Percentiles rank a stretch among this genome's conserved stretches.
These are phyloP conservation scores for Citrullus amarus DNA, from an alignment of 306 rosid genomes.

Conservation along the genomic window DNA sequence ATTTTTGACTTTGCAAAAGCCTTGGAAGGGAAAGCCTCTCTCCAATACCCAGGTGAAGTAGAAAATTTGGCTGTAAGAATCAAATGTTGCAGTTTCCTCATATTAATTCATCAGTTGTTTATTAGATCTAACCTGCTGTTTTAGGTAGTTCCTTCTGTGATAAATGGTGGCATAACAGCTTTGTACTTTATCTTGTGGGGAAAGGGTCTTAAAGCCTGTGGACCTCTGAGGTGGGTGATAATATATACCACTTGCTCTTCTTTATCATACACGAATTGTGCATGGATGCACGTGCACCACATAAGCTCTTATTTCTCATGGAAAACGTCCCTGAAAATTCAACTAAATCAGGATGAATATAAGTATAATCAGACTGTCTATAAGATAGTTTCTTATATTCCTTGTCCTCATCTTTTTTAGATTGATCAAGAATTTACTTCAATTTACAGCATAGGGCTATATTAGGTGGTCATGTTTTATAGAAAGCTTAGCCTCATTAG, in stretches of 20 bases:
- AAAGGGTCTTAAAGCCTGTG: constrained; percentile 94
- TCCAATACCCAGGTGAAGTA: constrained; percentile 67
- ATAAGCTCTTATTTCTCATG: background rate
- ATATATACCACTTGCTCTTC: constrained; percentile 5
- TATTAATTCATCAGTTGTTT: constrained; percentile 9
- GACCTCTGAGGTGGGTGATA: constrained; percentile 75
- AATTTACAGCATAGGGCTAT: background rate
- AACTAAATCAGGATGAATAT: background rate
- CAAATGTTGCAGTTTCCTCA: background rate
- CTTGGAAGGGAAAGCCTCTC: constrained; percentile 97
- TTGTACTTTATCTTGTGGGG: constrained; percentile 88
- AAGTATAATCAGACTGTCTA: background rate
- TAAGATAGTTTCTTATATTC: background rate
- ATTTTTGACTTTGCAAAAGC: constrained; percentile 81
- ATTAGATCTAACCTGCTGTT: constrained; percentile 18
- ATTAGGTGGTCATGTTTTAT: background rate
- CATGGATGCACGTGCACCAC: background rate
- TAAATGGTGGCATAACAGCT: constrained; percentile 91
- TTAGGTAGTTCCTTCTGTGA: constrained; percentile 89
- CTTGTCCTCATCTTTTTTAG: background rate
- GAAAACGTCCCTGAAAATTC: background rate
- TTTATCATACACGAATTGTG: background rate
- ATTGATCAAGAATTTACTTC: background rate
- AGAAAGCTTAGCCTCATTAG: background rate
- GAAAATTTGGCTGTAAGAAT: background rate